These are phyloP conservation scores for Trichopus zeylanicus DNA, from an alignment of 116 monocot species.

Conservation along the genomic window DNA sequence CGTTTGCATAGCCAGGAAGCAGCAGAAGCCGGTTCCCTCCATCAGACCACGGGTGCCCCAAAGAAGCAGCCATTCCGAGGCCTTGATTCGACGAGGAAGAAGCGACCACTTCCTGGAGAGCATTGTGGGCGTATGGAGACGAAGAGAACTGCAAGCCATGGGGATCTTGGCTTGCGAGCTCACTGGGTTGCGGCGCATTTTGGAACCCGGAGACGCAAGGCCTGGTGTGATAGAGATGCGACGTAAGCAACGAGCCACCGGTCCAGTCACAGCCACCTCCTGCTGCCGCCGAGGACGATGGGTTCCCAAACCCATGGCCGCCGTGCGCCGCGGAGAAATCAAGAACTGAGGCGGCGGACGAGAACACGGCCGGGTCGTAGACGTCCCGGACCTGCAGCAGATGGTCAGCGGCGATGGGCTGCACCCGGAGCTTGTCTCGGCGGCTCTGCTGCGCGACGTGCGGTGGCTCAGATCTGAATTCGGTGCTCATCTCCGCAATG, in stretches of 20 bases:
- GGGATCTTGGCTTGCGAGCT: not conserved
- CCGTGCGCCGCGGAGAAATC: too few relatives aligned
- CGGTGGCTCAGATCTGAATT: too few relatives aligned
- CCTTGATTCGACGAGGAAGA: conserved; percentile 4
- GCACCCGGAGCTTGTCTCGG: conserved; percentile 60
- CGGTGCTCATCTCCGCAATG: too few relatives aligned
- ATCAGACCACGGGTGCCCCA: conserved; percentile 8
- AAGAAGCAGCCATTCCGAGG: not conserved
- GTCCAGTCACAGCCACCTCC: not conserved
- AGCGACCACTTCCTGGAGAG: conserved; percentile 6
- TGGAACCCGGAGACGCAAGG: too few relatives aligned
- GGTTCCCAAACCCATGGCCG: not conserved
- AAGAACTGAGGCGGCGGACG: too few relatives aligned
- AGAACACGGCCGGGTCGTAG: conserved; percentile 7
- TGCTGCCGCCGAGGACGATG: not conserved
- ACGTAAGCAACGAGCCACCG: not conserved
- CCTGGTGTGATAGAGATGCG: too few relatives aligned
- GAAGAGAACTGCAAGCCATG: conserved; percentile 9
- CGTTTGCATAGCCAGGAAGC: conserved; percentile 11
- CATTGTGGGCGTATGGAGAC: conserved; percentile 1
- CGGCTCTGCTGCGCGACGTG: conserved; percentile 84
- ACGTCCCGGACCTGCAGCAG: not conserved
- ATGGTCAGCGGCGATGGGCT: not conserved
- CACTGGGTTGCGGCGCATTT: too few relatives aligned
- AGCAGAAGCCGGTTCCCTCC: conserved; percentile 25